These are phyloP conservation scores for Leishmania braziliensis DNA, from an alignment of 208 protist genomes.

Conservation along the genomic window DNA sequence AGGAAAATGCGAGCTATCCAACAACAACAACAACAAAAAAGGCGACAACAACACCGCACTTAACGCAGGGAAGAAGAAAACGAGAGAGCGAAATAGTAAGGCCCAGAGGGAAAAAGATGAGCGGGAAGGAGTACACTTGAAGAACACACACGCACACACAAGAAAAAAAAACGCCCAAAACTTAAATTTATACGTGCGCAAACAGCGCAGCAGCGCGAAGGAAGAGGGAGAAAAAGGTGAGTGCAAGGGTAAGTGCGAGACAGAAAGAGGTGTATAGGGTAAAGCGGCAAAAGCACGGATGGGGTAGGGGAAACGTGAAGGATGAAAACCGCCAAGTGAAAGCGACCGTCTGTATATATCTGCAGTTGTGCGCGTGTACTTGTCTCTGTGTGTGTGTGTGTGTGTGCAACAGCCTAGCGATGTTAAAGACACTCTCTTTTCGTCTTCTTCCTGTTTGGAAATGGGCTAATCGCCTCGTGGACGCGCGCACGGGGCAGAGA, in stretches of 20 bases:
- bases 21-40: slow-evolving; percentile 2
- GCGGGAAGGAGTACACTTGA: neutral
- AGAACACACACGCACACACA: neutral
- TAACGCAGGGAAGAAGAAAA: slow-evolving; percentile 1
- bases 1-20: neutral
- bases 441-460: neutral
- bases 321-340: neutral
- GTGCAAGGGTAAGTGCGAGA: neutral
- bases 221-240: neutral
- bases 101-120: slow-evolving; percentile 4
- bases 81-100: neutral
- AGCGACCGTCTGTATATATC: neutral
- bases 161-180: slow-evolving; percentile 1
- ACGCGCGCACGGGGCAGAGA: neutral
- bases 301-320: neutral
- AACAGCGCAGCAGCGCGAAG: neutral
- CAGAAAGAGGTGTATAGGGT: neutral
- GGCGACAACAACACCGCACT: neutral
- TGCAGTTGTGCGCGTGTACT: neutral
- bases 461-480: neutral
- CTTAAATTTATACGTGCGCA: neutral
- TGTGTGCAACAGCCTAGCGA: neutral
- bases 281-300: neutral
- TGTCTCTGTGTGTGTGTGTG: neutral
- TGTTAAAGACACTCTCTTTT: neutral